Evolutionary conservation across 805 yeast species (phyloP).

Genomic region (Saturnispora mendoncae): DNA sequence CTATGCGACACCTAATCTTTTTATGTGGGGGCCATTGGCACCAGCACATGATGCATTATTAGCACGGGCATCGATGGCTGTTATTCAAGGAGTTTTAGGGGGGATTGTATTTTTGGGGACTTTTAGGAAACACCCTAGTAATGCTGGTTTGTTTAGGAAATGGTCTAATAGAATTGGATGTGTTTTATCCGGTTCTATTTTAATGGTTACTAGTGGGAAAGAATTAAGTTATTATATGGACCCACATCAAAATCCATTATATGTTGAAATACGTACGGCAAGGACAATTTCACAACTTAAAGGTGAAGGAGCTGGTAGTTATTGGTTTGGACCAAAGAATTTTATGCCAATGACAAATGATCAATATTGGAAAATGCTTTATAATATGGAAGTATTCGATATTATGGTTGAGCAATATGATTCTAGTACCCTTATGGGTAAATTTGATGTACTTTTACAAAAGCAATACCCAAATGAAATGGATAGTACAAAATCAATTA

Average conservation of each 20-base stretch:
- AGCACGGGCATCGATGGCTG: constrained; percentile 21
- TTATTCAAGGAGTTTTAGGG: constrained; percentile 23
- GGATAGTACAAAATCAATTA: constrained; percentile 10
- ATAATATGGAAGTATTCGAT: constrained; percentile 15
- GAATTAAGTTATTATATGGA: constrained; percentile 15
- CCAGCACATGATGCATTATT: constrained; percentile 29
- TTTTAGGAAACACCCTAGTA: constrained; percentile 9
- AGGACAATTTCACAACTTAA: constrained; percentile 14
- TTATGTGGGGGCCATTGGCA: constrained; percentile 28
- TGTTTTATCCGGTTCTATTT: constrained; percentile 15
- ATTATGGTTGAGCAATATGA: constrained; percentile 18
- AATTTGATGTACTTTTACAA: constrained; percentile 6
- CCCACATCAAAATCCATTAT: constrained; percentile 22
- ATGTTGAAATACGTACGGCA: constrained; percentile 23
- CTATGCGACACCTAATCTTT: constrained; percentile 23
- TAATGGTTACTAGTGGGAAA: constrained; percentile 12
- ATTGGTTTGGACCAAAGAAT: constrained; percentile 44
- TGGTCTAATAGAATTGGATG: constrained; percentile 10
- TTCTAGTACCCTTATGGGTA: constrained; percentile 12
- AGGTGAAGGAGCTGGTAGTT: constrained; percentile 32
- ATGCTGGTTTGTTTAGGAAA: constrained; percentile 8
- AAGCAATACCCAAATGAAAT: constrained; percentile 4
- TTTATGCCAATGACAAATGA: constrained; percentile 37
- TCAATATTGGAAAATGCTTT: constrained; percentile 22
- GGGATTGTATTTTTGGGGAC: constrained; percentile 12